A percentile compares a stretch with the other conserved stretches of the same genome.
These are phyloP conservation scores for Plenodomus biglobosus DNA, from an alignment of 2,329 filamentous ascomycete genomes.

Conservation along the genomic window DNA sequence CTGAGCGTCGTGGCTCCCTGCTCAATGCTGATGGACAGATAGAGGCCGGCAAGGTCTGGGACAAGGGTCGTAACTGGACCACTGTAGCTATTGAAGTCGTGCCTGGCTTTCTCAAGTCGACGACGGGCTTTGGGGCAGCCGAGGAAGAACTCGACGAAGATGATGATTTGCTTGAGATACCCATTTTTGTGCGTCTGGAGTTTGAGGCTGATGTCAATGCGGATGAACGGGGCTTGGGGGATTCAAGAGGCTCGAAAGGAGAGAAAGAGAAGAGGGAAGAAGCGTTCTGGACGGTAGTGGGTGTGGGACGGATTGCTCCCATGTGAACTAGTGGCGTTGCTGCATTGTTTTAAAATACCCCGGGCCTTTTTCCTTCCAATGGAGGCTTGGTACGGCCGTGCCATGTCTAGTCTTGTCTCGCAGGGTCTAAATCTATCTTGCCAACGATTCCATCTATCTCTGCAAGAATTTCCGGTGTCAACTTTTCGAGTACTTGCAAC, in stretches of 20 bases:
- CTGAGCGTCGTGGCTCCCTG: constrained; percentile 33
- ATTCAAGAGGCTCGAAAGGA: constrained; percentile 57
- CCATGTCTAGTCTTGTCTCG: constrained; percentile 20
- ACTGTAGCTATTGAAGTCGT: constrained; percentile 91
- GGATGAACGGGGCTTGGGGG: constrained; percentile 42
- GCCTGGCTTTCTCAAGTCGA: constrained; percentile 49
- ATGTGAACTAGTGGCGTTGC: constrained; percentile 6
- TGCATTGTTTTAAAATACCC: constrained; percentile 1
- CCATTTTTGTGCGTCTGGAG: constrained; percentile 88
- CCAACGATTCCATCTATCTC: constrained; percentile 43
- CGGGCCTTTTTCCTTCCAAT: background rate
- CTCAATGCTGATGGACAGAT: constrained; percentile 46
- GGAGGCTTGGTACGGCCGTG: background rate
- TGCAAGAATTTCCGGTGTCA: constrained; percentile 50
- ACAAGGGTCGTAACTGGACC: constrained; percentile 90
- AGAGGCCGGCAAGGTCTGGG: constrained; percentile 95
- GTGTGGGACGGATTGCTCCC: constrained; percentile 72
- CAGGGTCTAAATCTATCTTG: constrained; percentile 24
- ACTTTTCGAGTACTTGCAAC: constrained; percentile 48
- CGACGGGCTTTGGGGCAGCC: constrained; percentile 11
- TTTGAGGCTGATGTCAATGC: constrained; percentile 77
- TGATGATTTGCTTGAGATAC: constrained; percentile 78
- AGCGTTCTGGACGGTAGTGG: constrained; percentile 94
- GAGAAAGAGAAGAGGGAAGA: constrained; percentile 77
- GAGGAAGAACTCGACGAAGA: constrained; percentile 50